phyloP scores from a whole-genome alignment of 1,284 basidiomycete species.

The Cryptococcus neoformans region DNA sequence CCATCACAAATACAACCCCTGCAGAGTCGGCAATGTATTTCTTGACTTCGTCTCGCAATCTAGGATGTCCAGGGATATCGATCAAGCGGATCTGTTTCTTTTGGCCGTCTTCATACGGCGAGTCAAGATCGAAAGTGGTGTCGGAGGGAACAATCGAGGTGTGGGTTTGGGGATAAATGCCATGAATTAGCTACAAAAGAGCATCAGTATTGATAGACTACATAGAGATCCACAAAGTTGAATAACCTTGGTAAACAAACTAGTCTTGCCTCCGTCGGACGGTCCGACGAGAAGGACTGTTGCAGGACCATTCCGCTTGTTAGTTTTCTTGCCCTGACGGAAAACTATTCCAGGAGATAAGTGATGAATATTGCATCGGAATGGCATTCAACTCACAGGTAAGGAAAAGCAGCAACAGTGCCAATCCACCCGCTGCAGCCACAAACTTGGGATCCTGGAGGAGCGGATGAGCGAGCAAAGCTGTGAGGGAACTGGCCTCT shows the following conservation, averaged over 20 bases:
- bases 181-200: conserved; percentile 31
- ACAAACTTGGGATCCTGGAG: conserved; percentile 34
- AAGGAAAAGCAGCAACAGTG: conserved; percentile 22
- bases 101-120: conserved; percentile 11
- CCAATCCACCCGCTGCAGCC: conserved; percentile 28
- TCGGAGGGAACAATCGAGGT: conserved; percentile 37
- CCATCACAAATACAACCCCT: conserved; percentile 47
- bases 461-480: conserved; percentile 23
- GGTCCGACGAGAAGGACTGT: conserved; percentile 41
- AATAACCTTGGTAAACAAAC: conserved; percentile 43
- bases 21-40: conserved; percentile 26
- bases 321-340: conserved; percentile 13
- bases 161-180: conserved; percentile 36
- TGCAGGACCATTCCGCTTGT: conserved; percentile 23
- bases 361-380: background rate
- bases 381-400: conserved; percentile 16
- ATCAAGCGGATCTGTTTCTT: conserved; percentile 31
- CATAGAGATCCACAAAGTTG: background rate
- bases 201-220: background rate
- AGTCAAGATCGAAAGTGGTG: conserved; percentile 28
- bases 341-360: conserved; percentile 6
- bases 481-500: conserved; percentile 25
- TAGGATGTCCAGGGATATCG: conserved; percentile 48
- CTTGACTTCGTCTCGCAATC: conserved; percentile 40
- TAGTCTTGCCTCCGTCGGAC: conserved; percentile 43